Percentiles rank a stretch among this genome's conserved stretches.
Conservation (phyloP, 2,329 filamentous ascomycete genomes). For the Neurospora sp. region DNA sequence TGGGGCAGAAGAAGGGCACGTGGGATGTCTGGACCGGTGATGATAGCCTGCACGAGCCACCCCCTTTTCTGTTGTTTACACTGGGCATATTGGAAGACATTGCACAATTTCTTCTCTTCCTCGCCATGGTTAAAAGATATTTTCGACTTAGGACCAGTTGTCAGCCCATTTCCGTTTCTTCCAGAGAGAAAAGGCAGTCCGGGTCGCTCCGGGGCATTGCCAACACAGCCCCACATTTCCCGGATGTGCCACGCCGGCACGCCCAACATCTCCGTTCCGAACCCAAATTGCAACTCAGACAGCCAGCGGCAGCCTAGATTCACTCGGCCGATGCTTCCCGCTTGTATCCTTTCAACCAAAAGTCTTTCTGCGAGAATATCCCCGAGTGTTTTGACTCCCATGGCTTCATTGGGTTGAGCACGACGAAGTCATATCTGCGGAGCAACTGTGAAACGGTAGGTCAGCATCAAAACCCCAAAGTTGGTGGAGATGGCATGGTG, state of each 20-base stretch:
- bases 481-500: background rate
- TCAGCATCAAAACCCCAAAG: background rate
- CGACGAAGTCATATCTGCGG: slow-evolving; percentile 18
- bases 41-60: background rate
- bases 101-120: too few relatives aligned
- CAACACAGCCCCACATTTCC: background rate
- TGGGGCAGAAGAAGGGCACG: background rate
- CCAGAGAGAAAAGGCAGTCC: background rate
- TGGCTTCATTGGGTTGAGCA: slow-evolving; percentile 17
- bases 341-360: background rate
- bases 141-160: too few relatives aligned
- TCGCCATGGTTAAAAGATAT: too few relatives aligned
- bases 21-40: too few relatives aligned
- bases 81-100: background rate
- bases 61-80: background rate
- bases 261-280: background rate
- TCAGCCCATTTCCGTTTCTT: too few relatives aligned
- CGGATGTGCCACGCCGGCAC: background rate
- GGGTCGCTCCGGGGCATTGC: background rate
- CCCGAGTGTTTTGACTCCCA: slow-evolving; percentile 4
- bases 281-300: too few relatives aligned
- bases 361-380: background rate
- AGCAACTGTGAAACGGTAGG: background rate
- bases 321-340: background rate
- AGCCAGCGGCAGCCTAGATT: background rate